Evolutionary conservation across 495 filamentous ascomycete species (phyloP).

Genomic region (Amphirosellinia nigrospora): DNA sequence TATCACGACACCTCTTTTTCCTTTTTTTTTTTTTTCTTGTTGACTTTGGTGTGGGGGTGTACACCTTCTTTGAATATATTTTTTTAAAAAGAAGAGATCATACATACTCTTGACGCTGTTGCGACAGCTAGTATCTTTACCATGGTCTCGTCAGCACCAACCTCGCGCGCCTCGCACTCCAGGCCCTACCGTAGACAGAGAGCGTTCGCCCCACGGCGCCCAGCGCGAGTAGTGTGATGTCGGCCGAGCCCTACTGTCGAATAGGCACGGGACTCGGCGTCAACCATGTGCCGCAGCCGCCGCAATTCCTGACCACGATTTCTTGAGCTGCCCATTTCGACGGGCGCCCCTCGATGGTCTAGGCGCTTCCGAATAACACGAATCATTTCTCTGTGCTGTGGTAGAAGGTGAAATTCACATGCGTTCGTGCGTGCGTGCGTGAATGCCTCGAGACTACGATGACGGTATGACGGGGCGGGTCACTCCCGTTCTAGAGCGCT

Average conservation of each 20-base stretch:
- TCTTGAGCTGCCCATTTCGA: not conserved
- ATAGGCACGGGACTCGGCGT: not conserved
- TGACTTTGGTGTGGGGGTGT: not conserved
- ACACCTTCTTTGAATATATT: not conserved
- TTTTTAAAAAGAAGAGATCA: no score
- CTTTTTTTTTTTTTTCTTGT: not conserved
- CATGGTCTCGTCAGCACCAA: not conserved
- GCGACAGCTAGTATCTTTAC: not conserved
- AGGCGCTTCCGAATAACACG: not conserved
- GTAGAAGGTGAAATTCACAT: not conserved
- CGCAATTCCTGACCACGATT: not conserved
- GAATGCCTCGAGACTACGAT: not conserved
- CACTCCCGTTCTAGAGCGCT: not conserved
- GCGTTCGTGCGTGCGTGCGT: no score
- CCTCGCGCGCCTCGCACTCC: not conserved
- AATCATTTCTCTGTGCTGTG: not conserved
- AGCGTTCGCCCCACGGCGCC: not conserved
- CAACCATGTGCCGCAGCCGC: not conserved
- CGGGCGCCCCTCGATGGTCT: not conserved
- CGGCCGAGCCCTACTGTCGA: not conserved
- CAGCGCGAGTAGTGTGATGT: not conserved
- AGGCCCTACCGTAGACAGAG: not conserved
- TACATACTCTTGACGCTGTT: not conserved
- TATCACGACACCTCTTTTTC: not conserved
- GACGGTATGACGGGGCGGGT: not conserved